A percentile compares a stretch with the other conserved stretches of the same genome.
phyloP scores from a whole-genome alignment of 1,284 basidiomycete genomes.

The Ceratobasidium sp. region DNA sequence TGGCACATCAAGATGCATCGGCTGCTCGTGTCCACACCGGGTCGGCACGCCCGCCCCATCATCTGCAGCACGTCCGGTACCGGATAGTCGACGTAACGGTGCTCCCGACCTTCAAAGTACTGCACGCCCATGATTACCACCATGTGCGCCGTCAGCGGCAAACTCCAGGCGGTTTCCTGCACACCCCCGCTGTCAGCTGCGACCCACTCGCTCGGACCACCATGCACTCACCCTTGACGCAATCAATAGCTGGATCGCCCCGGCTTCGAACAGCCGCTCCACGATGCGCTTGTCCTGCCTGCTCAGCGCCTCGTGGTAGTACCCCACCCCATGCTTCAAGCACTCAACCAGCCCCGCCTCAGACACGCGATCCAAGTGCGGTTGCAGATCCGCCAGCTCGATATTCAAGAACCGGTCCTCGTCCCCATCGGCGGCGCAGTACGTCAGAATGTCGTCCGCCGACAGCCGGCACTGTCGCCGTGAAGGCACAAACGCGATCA shows the following conservation, averaged over 20 bases:
- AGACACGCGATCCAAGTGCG: constrained; percentile 86
- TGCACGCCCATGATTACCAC: constrained; percentile 99
- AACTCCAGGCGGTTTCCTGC: constrained; percentile 93
- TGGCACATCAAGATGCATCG: constrained; percentile 97
- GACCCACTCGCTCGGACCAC: neutral
- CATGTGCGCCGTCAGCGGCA: constrained; percentile 94
- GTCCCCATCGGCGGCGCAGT: constrained; percentile 89
- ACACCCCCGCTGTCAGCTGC: constrained; percentile 17
- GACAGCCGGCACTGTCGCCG: constrained; percentile 93
- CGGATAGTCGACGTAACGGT: constrained; percentile 97
- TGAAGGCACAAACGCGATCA: constrained; percentile 93
- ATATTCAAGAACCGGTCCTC: constrained; percentile 91
- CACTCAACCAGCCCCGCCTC: constrained; percentile 85
- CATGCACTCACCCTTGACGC: constrained; percentile 79
- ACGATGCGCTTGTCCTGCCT: constrained; percentile 95
- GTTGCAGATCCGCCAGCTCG: constrained; percentile 82
- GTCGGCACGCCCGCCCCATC: constrained; percentile 96
- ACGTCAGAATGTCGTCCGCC: constrained; percentile 90
- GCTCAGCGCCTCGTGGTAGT: constrained; percentile 93
- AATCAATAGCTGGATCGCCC: constrained; percentile 94
- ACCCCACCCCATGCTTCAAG: constrained; percentile 91
- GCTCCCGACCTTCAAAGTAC: constrained; percentile 93
- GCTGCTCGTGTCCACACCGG: constrained; percentile 84
- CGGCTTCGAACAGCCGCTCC: constrained; percentile 91
- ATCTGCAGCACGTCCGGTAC: constrained; percentile 98